Evolutionary conservation across 371 early-diverging fungal genomes (phyloP), one percentile per base, ranked within the genome.

Genomic region (Zancudomyces culisetae): DNA sequence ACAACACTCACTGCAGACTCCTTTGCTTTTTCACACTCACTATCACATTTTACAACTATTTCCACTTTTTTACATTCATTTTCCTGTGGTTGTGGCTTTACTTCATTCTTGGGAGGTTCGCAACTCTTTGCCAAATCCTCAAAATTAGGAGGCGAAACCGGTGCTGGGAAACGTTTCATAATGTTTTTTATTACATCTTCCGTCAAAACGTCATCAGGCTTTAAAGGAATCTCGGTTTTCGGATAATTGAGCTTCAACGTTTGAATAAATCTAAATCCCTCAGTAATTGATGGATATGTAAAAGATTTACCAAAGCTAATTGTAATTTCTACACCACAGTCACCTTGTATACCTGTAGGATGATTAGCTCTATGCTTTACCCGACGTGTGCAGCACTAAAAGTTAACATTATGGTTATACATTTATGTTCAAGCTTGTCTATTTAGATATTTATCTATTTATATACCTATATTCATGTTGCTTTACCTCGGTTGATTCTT

Each of bases 261-360:
- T 60, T 68, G 68, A 55, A 68, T 62, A 46, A 59, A 63, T 41
- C 68, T 60, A 60, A 85, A 72, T 4, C 85, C 83, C 66, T 85
- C 85, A 53, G 59, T 62, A 45, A 61, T 56, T 1, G 64, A 67
- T 3, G 85, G 83, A 10, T 73, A 67, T 23, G 66, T 68, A 59
- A 79, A 71, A 53, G 72, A 70, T 26, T 68, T 62, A 42, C 76
- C 65, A 56, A 85, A 85, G n/a, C 71, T 62, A 27, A 65, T 57
- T 30, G 82, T 68, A 27, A 85, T 70, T 45, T 70, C 60, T 1
- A 76, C 66, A 2, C 83, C 83, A 39, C 70, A 58, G 23, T 66
- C 51, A 21, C 85, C 83, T 21, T 69, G 65, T n/a, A 85, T 83
- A 29, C 79, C 78, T 1, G 83, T 82, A 24, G 85, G 81, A 61